Conservation (phyloP, 2,329 filamentous ascomycete species). For the Aspergillus transmontanensis region DNA sequence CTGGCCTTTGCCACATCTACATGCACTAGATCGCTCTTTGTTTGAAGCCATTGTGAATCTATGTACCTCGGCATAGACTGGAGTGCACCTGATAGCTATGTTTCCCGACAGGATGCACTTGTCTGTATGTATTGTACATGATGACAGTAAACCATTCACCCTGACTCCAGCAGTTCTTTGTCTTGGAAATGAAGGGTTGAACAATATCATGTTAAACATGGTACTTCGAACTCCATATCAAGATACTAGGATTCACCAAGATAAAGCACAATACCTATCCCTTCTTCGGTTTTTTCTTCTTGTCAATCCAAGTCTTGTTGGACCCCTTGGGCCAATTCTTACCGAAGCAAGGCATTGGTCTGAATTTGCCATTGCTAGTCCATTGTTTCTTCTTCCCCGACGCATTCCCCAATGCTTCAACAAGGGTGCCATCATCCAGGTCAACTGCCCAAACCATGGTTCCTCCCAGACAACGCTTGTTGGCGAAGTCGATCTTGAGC, state of each 20-base stretch:
- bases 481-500: slow-evolving; percentile 22
- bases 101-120: background rate
- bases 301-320: background rate
- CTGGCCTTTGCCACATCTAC: no score
- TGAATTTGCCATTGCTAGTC: background rate
- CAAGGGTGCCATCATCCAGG: slow-evolving; percentile 16
- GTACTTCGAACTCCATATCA: background rate
- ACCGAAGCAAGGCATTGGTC: background rate
- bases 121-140: background rate
- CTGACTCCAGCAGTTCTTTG: background rate
- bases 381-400: slow-evolving; percentile 8
- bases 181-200: background rate
- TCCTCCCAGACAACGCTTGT: slow-evolving; percentile 20
- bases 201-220: background rate
- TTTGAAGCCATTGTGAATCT: background rate
- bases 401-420: slow-evolving; percentile 9
- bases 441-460: slow-evolving; percentile 23
- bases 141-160: background rate
- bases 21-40: background rate
- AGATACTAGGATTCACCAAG: background rate
- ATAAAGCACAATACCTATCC: background rate
- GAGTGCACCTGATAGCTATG: background rate
- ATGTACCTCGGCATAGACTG: background rate
- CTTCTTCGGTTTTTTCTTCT: background rate
- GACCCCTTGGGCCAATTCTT: background rate